Base-by-base conservation (phyloP, 2,329 filamentous ascomycete species). In the Endocalyx cinctus region DNA sequence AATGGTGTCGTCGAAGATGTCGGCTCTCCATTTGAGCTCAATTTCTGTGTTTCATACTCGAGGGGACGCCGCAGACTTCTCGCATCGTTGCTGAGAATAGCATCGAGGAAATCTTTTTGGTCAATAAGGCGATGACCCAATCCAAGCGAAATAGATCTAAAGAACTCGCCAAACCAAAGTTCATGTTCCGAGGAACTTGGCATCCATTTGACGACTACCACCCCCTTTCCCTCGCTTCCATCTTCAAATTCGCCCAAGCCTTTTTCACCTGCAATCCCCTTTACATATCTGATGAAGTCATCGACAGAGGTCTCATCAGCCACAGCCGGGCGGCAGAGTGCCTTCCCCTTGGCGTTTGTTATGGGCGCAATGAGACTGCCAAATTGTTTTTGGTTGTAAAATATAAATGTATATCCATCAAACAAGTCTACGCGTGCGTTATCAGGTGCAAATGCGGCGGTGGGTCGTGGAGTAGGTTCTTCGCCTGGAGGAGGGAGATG, bases 41-140 rank as follows among this genome's bases (percentile, higher is more conserved):
- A 37, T 41, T 47, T 43, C 7, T 47, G 59, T 31, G 45, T 53
- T 38, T 68, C 69, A 25, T 75, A 62, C 43, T 82, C 71, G 3
- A 94, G 70, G 5, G 80, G 73, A 23, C 79, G 75, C 37, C 85
- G 79, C 14, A 97, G 67, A 27, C 75, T 72, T 38, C 74, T 77
- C 6, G 87, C 77, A 60, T 97, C 82, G 31, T 83, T 84, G n/a
- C 70, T 79, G 17, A 97, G 63, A 28, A 98, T 92, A 2, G 85
- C 85, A 57, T 95, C 87, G 3, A 98, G 70, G 42, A 98, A 94
- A 48, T 96, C 89, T 37, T 84, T 88, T 52, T 96, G 88, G 47
- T 90, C 80, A 33, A 96, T 82, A 3, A 88, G 80, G 4, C 87
- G 78, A 55, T 94, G 88, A 40, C 88, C 82, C 10, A 94, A 72